Evolutionary conservation across 768 basidiomycete species (phyloP).

Genomic region (Cyathus striatus): DNA sequence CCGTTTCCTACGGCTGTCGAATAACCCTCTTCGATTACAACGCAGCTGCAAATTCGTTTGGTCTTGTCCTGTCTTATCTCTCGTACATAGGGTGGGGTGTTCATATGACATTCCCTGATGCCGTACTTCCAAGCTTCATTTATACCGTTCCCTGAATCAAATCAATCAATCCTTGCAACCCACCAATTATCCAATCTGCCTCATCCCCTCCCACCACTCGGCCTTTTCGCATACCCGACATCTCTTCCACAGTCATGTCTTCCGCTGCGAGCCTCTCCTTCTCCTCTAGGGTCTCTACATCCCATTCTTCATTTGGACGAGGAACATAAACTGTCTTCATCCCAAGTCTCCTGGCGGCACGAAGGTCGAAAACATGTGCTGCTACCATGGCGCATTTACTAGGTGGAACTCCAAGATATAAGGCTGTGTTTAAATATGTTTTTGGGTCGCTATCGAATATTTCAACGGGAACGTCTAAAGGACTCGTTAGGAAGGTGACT

Average conservation of each 20-base stretch:
- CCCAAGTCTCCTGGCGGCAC: conserved; percentile 45
- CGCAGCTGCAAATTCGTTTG: no score
- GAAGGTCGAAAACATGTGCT: conserved; percentile 53
- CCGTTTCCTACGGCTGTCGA: no score
- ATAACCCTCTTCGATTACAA: no score
- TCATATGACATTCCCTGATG: no score
- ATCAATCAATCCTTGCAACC: conserved; percentile 47
- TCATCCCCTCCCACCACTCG: conserved; percentile 61
- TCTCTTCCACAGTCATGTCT: conserved; percentile 33
- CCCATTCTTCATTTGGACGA: conserved; percentile 45
- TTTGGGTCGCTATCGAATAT: conserved; percentile 37
- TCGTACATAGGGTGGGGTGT: no score
- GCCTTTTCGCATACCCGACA: no score
- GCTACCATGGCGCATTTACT: conserved; percentile 60
- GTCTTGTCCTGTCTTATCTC: no score
- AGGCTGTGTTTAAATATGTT: conserved; percentile 43
- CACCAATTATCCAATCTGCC: conserved; percentile 51
- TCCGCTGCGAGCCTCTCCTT: conserved; percentile 4
- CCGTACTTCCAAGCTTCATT: no score
- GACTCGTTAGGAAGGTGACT: conserved; percentile 11
- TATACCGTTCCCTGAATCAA: no score
- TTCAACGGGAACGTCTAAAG: not conserved
- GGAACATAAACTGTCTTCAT: conserved; percentile 58
- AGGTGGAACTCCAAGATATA: conserved; percentile 45
- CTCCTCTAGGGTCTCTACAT: no score